Evolutionary conservation across 1,139 yeast genomes (phyloP).

Genomic region (Yamadazyma siamensis): DNA sequence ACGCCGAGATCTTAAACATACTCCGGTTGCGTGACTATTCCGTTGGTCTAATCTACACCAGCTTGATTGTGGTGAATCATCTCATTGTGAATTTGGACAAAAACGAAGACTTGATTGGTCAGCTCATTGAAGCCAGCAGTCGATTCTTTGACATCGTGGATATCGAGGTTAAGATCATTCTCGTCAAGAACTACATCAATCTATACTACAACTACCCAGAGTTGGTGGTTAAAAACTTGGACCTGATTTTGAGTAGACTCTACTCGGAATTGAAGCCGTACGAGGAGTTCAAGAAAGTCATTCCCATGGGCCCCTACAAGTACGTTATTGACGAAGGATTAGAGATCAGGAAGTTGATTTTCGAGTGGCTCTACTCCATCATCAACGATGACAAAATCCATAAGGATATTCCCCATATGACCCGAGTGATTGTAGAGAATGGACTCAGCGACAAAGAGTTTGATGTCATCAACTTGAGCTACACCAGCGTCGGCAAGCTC

Average conservation of each 20-base stretch:
- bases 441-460: constrained; percentile 39
- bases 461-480: constrained; percentile 38
- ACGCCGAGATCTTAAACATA: constrained; percentile 16
- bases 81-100: constrained; percentile 16
- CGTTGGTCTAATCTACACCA: constrained; percentile 24
- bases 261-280: constrained; percentile 56
- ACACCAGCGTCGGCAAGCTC: constrained; percentile 30
- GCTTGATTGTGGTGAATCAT: constrained; percentile 32
- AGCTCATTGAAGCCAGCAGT: constrained; percentile 14
- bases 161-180: constrained; percentile 40
- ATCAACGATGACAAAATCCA: constrained; percentile 21
- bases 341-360: constrained; percentile 69
- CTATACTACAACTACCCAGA: constrained; percentile 56
- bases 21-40: constrained; percentile 12
- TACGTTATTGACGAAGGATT: constrained; percentile 79
- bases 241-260: constrained; percentile 44
- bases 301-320: constrained; percentile 87
- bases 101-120: constrained; percentile 9
- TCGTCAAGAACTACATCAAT: constrained; percentile 14
- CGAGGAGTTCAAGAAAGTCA: constrained; percentile 56
- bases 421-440: constrained; percentile 24
- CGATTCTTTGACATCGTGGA: constrained; percentile 22
- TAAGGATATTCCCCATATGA: constrained; percentile 22
- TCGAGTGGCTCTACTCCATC: constrained; percentile 65
- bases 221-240: constrained; percentile 52